Evolutionary conservation across 305 asterid genomes (phyloP).

Genomic region (Coffea humblotiana): DNA sequence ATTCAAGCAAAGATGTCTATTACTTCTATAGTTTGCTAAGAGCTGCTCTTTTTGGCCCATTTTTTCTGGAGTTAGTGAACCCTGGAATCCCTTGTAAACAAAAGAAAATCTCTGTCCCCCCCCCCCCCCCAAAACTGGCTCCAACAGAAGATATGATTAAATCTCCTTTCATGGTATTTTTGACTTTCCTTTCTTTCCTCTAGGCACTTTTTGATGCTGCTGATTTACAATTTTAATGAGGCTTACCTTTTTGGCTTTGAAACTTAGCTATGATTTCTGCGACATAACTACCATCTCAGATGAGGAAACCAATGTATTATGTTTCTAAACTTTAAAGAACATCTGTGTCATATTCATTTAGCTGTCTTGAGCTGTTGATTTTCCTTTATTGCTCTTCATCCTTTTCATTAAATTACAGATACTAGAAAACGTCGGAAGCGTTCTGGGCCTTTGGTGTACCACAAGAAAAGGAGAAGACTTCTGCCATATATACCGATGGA

Average conservation of each 20-base stretch:
- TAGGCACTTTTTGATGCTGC: neutral
- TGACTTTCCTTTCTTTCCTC: neutral
- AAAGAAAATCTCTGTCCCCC: neutral
- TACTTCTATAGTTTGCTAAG: neutral
- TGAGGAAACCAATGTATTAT: neutral
- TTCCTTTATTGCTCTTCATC: neutral
- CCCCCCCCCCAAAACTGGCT: no score
- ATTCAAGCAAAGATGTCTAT: neutral
- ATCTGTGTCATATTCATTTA: neutral
- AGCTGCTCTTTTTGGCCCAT: neutral
- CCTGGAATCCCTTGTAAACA: neutral
- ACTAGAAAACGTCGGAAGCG: constrained; percentile 66
- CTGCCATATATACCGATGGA: constrained; percentile 60
- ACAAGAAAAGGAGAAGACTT: constrained; percentile 73
- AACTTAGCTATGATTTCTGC: neutral
- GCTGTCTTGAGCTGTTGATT: neutral
- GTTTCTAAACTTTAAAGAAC: neutral
- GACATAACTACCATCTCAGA: neutral
- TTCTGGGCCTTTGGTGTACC: constrained; percentile 45
- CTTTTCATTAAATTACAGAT: constrained; percentile 35
- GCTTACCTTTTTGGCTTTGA: neutral
- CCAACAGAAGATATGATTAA: neutral
- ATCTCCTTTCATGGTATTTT: neutral
- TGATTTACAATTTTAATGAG: neutral
- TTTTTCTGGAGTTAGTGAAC: neutral